Conservation (phyloP, 371 early-diverging fungal genomes). For the Mucor indicus region DNA sequence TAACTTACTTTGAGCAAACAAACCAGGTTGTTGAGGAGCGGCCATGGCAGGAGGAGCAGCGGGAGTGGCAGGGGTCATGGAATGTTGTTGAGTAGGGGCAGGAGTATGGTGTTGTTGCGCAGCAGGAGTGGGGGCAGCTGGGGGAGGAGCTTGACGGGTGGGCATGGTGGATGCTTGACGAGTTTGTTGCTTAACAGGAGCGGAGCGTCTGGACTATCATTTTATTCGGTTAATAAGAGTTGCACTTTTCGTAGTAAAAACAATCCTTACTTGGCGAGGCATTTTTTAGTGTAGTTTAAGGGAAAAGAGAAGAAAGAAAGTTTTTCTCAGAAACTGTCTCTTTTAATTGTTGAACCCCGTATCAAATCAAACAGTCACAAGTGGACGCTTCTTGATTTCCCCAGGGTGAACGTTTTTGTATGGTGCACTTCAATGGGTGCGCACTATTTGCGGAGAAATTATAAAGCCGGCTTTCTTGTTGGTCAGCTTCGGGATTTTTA, state of each 20-base stretch:
- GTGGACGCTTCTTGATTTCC: too few species aligned
- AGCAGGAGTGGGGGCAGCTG: constrained; percentile 50
- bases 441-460: too few species aligned
- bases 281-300: constrained; percentile 2
- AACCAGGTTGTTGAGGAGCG: constrained; percentile 64
- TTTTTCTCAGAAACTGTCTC: too few species aligned
- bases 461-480: too few species aligned
- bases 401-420: too few species aligned
- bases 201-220: constrained; percentile 51
- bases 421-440: too few species aligned
- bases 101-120: constrained; percentile 35
- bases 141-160: constrained; percentile 62
- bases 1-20: constrained; percentile 70
- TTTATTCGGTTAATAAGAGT: background rate
- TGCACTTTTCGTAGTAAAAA: too few species aligned
- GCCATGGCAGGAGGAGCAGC: constrained; percentile 51
- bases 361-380: too few species aligned
- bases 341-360: too few species aligned
- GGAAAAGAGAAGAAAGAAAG: background rate
- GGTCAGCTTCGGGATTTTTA: too few species aligned
- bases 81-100: constrained; percentile 36
- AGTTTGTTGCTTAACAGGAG: constrained; percentile 57
- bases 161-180: constrained; percentile 73
- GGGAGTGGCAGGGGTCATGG: constrained; percentile 39
- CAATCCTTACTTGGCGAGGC: constrained; percentile 25